A percentile compares a stretch with the other conserved stretches of the same genome.
Evolutionary conservation across 345 rosid genomes (phyloP).

Genomic region (Lepidium africanum): DNA sequence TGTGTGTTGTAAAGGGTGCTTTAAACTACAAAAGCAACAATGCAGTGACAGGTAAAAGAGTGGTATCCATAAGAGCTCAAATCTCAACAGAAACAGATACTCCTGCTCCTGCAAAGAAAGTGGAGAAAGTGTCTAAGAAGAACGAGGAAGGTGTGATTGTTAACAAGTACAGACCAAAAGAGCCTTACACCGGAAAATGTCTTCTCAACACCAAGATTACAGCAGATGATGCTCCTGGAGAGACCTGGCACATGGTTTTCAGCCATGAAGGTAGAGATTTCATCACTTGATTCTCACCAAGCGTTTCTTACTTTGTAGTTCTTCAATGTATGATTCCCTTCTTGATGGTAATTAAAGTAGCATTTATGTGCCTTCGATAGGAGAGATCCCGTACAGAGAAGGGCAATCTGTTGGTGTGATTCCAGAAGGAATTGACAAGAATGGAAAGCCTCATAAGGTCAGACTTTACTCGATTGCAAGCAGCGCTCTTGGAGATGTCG

Average conservation of each 20-base stretch:
- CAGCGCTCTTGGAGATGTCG: constrained; percentile 89
- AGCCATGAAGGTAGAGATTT: constrained; percentile 52
- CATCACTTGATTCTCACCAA: neutral
- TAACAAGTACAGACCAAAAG: constrained; percentile 80
- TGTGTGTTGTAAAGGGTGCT: constrained; percentile 20
- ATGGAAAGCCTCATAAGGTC: constrained; percentile 89
- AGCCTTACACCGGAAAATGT: constrained; percentile 72
- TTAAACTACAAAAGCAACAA: constrained; percentile 33
- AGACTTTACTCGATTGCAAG: constrained; percentile 92
- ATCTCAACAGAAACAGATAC: constrained; percentile 45
- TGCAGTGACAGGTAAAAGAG: constrained; percentile 42
- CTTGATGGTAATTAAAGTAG: neutral
- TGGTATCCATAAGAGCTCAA: constrained; percentile 64
- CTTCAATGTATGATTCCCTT: neutral
- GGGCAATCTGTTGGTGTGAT: constrained; percentile 87
- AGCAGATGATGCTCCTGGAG: constrained; percentile 96
- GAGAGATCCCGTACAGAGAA: constrained; percentile 85
- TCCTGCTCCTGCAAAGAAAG: constrained; percentile 55
- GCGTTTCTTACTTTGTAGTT: neutral
- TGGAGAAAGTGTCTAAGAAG: constrained; percentile 69
- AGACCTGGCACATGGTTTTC: constrained; percentile 97
- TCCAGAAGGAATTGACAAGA: constrained; percentile 77
- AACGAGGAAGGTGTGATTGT: constrained; percentile 68
- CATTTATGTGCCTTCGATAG: constrained; percentile 26
- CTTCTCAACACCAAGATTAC: constrained; percentile 95